Percentiles rank a stretch among this genome's conserved stretches.
phyloP scores from a whole-genome alignment of 768 basidiomycete species.

The Xanthoconium purpureum region DNA sequence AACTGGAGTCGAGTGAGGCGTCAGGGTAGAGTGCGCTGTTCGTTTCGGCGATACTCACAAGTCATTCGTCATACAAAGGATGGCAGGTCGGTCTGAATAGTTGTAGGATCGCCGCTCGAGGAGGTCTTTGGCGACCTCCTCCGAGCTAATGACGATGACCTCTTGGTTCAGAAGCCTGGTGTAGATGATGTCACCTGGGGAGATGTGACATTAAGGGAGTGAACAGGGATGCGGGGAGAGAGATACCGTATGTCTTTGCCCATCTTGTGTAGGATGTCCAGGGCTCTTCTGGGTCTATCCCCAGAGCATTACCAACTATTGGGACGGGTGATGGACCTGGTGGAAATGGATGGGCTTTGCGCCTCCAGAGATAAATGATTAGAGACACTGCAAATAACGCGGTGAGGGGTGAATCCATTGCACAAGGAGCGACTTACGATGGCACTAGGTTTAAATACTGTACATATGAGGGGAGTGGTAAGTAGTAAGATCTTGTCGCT shows the following conservation, averaged over 20 bases:
- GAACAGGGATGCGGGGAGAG: constrained; percentile 9
- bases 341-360: constrained; percentile 31
- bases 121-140: constrained; percentile 39
- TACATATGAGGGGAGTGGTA: too few species aligned
- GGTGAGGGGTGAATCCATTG: constrained; percentile 13
- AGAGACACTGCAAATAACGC: constrained; percentile 11
- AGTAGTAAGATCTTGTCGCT: background rate
- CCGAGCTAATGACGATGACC: constrained; percentile 41
- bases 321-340: constrained; percentile 51
- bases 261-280: constrained; percentile 35
- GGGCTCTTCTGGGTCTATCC: constrained; percentile 24
- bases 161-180: constrained; percentile 35
- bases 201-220: background rate
- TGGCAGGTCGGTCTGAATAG: constrained; percentile 42
- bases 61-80: constrained; percentile 28
- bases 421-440: background rate
- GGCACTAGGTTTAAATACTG: background rate
- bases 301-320: constrained; percentile 30
- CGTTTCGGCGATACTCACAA: constrained; percentile 17
- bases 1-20: constrained; percentile 5
- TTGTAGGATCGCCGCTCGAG: constrained; percentile 43
- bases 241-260: constrained; percentile 30
- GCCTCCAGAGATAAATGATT: constrained; percentile 6
- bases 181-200: constrained; percentile 37
- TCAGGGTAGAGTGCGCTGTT: background rate